Conservation (phyloP, 805 yeast species). For the Ogataea thermomethanolica region DNA sequence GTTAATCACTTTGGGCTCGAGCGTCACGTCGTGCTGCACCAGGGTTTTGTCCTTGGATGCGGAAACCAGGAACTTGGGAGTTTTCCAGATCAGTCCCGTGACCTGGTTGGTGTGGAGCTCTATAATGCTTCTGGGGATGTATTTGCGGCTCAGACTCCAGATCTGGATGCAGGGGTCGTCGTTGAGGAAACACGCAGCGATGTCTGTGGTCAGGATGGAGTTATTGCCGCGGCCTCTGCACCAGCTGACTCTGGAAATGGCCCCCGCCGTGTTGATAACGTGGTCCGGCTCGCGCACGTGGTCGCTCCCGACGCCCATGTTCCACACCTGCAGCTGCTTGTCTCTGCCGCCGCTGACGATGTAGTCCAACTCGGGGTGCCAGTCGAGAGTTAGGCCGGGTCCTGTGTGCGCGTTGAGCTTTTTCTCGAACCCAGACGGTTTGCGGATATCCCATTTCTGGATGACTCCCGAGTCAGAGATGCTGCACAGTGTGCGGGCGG, state of each 20-base stretch:
- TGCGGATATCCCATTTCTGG: constrained; percentile 83
- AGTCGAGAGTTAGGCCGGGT: constrained; percentile 82
- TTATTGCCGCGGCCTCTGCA: constrained; percentile 39
- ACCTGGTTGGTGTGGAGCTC: constrained; percentile 48
- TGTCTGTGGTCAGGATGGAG: constrained; percentile 52
- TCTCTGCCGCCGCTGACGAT: constrained; percentile 93
- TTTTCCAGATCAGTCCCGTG: constrained; percentile 56
- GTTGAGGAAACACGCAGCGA: constrained; percentile 70
- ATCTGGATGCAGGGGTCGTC: constrained; percentile 70
- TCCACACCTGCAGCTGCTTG: constrained; percentile 76
- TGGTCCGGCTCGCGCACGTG: constrained; percentile 57
- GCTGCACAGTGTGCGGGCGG: constrained; percentile 59
- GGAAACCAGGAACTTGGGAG: constrained; percentile 44
- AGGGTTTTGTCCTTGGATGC: constrained; percentile 49
- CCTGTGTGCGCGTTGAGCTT: constrained; percentile 87
- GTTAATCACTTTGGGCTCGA: constrained; percentile 43
- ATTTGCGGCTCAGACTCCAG: constrained; percentile 67
- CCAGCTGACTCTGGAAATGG: constrained; percentile 78
- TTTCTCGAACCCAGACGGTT: constrained; percentile 57
- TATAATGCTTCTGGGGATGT: constrained; percentile 59
- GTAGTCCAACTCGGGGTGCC: constrained; percentile 82
- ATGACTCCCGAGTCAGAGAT: constrained; percentile 88
- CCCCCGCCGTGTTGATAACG: constrained; percentile 69
- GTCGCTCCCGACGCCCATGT: constrained; percentile 39
- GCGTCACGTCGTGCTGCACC: constrained; percentile 44